A percentile compares a stretch with the other conserved stretches of the same genome.
Conservation (phyloP, 768 basidiomycete genomes). For the Phlebiopsis gigantea region DNA sequence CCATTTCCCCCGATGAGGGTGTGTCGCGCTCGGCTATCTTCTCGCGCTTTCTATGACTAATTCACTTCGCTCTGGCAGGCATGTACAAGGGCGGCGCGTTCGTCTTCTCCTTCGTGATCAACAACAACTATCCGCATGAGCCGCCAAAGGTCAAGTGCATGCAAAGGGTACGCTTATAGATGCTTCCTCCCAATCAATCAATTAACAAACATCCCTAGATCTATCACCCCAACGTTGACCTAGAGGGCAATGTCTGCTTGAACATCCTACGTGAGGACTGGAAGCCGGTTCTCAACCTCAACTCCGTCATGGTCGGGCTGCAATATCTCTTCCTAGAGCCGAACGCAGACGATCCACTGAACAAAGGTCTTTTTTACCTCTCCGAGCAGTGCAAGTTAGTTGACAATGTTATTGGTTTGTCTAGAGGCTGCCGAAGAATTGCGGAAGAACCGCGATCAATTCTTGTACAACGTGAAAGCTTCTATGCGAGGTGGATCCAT, state of each 20-base stretch:
- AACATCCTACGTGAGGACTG: conserved; percentile 99
- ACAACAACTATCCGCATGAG: conserved; percentile 97
- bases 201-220: conserved; percentile 51
- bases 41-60: too few relatives aligned
- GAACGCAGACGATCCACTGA: conserved; percentile 96
- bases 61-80: conserved; percentile 44
- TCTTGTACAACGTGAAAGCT: conserved; percentile 77
- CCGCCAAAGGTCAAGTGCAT: conserved; percentile 98
- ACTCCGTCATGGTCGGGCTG: conserved; percentile 96
- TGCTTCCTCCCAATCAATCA: neutral
- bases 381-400: conserved; percentile 14
- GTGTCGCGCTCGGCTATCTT: conserved; percentile 17
- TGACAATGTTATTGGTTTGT: neutral
- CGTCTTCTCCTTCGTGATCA: conserved; percentile 92
- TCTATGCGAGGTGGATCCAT: conserved; percentile 82
- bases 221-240: conserved; percentile 97
- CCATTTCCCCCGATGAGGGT: conserved; percentile 97
- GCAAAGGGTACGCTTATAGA: conserved; percentile 61
- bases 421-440: conserved; percentile 95
- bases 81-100: conserved; percentile 98
- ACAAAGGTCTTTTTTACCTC: conserved; percentile 71
- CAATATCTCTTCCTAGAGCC: conserved; percentile 99
- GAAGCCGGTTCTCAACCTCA: conserved; percentile 98
- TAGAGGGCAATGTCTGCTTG: conserved; percentile 96
- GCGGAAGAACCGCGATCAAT: conserved; percentile 80